phyloP scores from a whole-genome alignment of 1,139 yeast species.

The Geotrichum carabidarum region DNA sequence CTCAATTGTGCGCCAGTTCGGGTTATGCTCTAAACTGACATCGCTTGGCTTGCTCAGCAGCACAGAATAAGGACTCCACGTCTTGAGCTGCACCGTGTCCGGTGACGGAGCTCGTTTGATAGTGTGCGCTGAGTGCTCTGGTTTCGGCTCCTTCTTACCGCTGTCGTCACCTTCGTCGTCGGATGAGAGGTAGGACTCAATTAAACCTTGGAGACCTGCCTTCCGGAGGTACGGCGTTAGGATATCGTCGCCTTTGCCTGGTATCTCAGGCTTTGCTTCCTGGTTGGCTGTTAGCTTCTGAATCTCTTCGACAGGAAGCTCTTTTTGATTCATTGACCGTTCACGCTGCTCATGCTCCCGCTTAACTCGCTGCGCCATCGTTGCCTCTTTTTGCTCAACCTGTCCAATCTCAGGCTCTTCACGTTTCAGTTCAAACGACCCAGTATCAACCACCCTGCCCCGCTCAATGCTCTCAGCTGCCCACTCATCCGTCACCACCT shows the following conservation, averaged over 20 bases:
- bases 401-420: too few species aligned
- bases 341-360: background rate
- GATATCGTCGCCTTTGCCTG: constrained; percentile 20
- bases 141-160: background rate
- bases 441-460: constrained; percentile 25
- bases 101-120: background rate
- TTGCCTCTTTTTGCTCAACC: background rate
- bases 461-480: constrained; percentile 38
- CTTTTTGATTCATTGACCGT: background rate
- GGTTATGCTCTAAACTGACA: constrained; percentile 20
- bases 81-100: background rate
- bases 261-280: background rate
- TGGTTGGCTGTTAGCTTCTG: too few species aligned
- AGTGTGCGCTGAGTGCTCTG: background rate
- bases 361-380: background rate
- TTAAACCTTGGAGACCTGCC: constrained; percentile 13
- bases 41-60: constrained; percentile 8
- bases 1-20: constrained; percentile 40
- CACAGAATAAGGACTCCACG: constrained; percentile 5
- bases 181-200: constrained; percentile 7
- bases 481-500: constrained; percentile 37
- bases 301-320: background rate
- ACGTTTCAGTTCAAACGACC: background rate
- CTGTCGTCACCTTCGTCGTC: background rate
- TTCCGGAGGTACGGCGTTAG: constrained; percentile 24